These are phyloP conservation scores for Oehlia diaphana DNA, from an alignment of 192 early-diverging fungal species.

Conservation along the genomic window DNA sequence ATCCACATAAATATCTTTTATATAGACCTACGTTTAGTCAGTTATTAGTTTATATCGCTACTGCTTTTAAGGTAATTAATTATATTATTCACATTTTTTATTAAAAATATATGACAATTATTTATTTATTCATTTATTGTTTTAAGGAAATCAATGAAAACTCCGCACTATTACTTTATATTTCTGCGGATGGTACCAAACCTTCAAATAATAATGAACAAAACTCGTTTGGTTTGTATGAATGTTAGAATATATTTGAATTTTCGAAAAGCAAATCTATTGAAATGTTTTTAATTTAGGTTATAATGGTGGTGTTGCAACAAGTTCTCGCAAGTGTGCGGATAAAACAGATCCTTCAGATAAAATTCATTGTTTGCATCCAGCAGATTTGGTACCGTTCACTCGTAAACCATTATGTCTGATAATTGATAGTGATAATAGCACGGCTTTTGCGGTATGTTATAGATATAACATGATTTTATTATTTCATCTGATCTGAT, in stretches of 20 bases:
- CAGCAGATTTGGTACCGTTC: slow-evolving; percentile 89
- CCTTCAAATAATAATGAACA: slow-evolving; percentile 45
- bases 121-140: neutral
- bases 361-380: slow-evolving; percentile 78
- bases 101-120: neutral
- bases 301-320: slow-evolving; percentile 77
- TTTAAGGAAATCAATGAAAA: slow-evolving; percentile 78
- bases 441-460: slow-evolving; percentile 75
- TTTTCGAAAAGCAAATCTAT: neutral
- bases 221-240: slow-evolving; percentile 38
- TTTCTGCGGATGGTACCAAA: slow-evolving; percentile 84
- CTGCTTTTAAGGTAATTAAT: slow-evolving; percentile 77
- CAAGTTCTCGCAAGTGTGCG: slow-evolving; percentile 58
- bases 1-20: slow-evolving; percentile 89
- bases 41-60: slow-evolving; percentile 87
- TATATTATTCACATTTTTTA: neutral
- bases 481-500: slow-evolving; percentile 11
- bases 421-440: slow-evolving; percentile 91
- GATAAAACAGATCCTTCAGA: slow-evolving; percentile 55
- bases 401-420: slow-evolving; percentile 94
- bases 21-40: slow-evolving; percentile 91
- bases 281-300: slow-evolving; percentile 37
- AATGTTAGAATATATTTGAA: neutral
- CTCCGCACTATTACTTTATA: slow-evolving; percentile 81
- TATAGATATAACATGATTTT: neutral